Evolutionary conservation across 192 early-diverging fungal species (phyloP).

Genomic region (Podila clonocystis): DNA sequence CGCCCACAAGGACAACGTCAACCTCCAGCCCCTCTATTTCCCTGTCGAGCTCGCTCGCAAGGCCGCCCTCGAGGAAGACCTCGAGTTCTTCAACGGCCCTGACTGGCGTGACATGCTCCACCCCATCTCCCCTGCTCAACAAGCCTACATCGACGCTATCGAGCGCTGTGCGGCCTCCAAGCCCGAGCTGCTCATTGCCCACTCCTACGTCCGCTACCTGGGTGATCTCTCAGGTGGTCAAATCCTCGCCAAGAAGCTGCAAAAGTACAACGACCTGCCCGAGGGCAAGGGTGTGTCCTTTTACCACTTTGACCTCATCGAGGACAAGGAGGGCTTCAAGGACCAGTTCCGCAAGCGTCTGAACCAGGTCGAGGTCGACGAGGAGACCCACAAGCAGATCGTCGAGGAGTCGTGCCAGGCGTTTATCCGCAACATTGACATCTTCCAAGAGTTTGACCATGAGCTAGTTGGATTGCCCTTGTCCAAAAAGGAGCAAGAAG

Average conservation of each 20-base stretch:
- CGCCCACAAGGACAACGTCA: slow-evolving; percentile 57
- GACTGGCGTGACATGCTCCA: slow-evolving; percentile 41
- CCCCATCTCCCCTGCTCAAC: slow-evolving; percentile 59
- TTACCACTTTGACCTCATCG: slow-evolving; percentile 61
- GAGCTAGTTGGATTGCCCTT: slow-evolving; percentile 35
- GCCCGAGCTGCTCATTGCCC: slow-evolving; percentile 63
- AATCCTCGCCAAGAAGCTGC: slow-evolving; percentile 60
- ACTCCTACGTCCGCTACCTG: slow-evolving; percentile 64
- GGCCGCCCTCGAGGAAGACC: slow-evolving; percentile 52
- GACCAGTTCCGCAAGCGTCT: slow-evolving; percentile 57
- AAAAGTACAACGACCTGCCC: slow-evolving; percentile 56
- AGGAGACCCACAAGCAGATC: slow-evolving; percentile 30
- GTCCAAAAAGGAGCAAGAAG: slow-evolving; percentile 41
- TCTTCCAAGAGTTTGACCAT: slow-evolving; percentile 51
- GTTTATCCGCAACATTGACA: slow-evolving; percentile 41
- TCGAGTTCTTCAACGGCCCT: slow-evolving; percentile 59
- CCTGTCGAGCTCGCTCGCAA: slow-evolving; percentile 60
- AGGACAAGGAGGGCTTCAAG: slow-evolving; percentile 59
- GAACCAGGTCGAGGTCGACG: slow-evolving; percentile 57
- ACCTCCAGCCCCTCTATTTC: slow-evolving; percentile 59
- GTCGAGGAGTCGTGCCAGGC: slow-evolving; percentile 42
- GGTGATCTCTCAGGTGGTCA: slow-evolving; percentile 68
- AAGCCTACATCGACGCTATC: slow-evolving; percentile 59
- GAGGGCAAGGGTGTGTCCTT: slow-evolving; percentile 59
- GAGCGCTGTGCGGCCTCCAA: slow-evolving; percentile 41